These are phyloP conservation scores for Myriosclerotinia curreyana DNA, from an alignment of 2,329 filamentous ascomycete genomes.

Conservation along the genomic window DNA sequence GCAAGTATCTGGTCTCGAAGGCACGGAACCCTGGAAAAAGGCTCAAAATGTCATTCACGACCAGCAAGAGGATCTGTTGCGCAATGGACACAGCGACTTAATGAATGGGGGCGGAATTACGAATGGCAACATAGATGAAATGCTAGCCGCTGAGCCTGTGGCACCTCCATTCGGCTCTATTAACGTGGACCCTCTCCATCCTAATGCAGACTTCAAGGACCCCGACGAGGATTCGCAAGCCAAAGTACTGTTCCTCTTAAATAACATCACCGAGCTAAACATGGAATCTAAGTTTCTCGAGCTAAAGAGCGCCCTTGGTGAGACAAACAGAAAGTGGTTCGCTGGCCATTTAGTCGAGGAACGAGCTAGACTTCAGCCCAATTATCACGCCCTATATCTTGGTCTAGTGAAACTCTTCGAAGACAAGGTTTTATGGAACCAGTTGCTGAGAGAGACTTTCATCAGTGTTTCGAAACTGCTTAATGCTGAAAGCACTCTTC, in stretches of 20 bases:
- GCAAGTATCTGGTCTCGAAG: constrained; percentile 75
- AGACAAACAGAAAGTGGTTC: constrained; percentile 92
- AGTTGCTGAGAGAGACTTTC: constrained; percentile 92
- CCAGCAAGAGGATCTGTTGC: constrained; percentile 58
- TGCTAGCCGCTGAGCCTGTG: constrained; percentile 55
- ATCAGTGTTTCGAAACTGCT: constrained; percentile 80
- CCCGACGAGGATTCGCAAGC: constrained; percentile 84
- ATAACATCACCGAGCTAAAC: constrained; percentile 92
- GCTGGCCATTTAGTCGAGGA: constrained; percentile 92
- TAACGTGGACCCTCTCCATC: constrained; percentile 66
- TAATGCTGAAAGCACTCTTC: constrained; percentile 84
- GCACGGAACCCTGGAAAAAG: constrained; percentile 79
- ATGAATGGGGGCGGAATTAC: constrained; percentile 51
- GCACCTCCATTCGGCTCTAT: constrained; percentile 75
- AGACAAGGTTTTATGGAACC: constrained; percentile 74
- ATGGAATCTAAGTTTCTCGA: constrained; percentile 80
- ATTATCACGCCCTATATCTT: constrained; percentile 91
- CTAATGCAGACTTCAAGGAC: constrained; percentile 68
- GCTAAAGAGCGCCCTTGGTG: constrained; percentile 72
- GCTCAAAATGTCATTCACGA: constrained; percentile 77
- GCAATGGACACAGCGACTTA: constrained; percentile 45
- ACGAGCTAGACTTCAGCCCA: constrained; percentile 94
- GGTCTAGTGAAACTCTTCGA: constrained; percentile 82
- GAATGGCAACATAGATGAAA: constrained; percentile 70
- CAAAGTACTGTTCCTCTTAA: constrained; percentile 91